Evolutionary conservation across 2,329 filamentous ascomycete genomes (phyloP), one percentile per base, ranked within the genome.

Genomic region (Neurospora crassa): DNA sequence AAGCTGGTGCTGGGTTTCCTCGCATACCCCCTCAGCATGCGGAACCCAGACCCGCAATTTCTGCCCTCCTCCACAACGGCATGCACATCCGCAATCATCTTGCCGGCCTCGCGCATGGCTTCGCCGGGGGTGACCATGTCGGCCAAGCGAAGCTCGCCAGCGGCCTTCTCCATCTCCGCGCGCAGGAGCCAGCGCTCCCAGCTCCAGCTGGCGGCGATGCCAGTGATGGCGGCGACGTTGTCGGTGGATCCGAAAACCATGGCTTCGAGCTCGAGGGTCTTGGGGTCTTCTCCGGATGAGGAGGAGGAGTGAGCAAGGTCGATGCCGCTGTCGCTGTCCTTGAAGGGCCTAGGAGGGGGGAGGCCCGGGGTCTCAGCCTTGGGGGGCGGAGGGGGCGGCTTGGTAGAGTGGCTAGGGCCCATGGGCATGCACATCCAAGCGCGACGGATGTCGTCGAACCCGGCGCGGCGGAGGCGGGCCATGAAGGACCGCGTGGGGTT

Each of bases 131-230:
- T 85, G 40, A 85, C 84, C 5, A 82, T 87, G 76, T 88, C 85
- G 5, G 81, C 82, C 34, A 89, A 83, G 12, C 87, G 80, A 73
- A 86, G 80, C 78, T 93, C 90, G 37, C 92, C 91, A 78, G 93
- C 84, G 5, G 85, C 84, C 80, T 87, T 96, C 84, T 97, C 94
- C 82, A 91, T 88, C 82, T 96, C 92, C 77, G 95, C 87, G 78
- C 93, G 92, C 75, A 97, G 83, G 80, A 98, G 87, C 96, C 96
- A 99, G 79, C 93, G 92, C 86, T 99, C 96, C 95, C 94, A 99
- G 79, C 90, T 90, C 90, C 94, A 96, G 37, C 91, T 90, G 5
- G 93, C 96, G 0, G 95, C 89, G 53, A 98, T 83, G 24, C 94
- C 94, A 14, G 92, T 91, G 74, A 97, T 84, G 76, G 88, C 89